These are phyloP conservation scores for Porodaedalea pini DNA, from an alignment of 1,284 basidiomycete species.

Conservation along the genomic window DNA sequence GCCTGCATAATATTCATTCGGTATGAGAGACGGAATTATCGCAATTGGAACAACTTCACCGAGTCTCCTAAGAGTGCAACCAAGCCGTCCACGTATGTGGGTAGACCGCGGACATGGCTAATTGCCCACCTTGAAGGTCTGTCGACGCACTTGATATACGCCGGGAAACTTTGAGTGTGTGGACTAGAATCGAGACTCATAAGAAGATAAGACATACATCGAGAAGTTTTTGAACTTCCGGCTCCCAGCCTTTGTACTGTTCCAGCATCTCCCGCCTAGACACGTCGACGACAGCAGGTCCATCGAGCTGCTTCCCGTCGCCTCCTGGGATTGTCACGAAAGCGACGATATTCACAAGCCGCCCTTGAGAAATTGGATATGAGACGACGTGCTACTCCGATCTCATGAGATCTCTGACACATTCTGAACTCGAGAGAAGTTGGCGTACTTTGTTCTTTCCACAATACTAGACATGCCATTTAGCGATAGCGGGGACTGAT, in stretches of 20 bases:
- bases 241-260: conserved; percentile 28
- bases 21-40: background rate
- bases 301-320: conserved; percentile 24
- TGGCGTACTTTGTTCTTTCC: conserved; percentile 39
- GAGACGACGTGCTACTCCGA: conserved; percentile 27
- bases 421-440: conserved; percentile 2
- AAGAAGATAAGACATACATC: conserved; percentile 19
- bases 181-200: background rate
- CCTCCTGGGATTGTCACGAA: conserved; percentile 24
- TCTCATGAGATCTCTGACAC: conserved; percentile 35
- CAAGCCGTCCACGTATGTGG: conserved; percentile 23
- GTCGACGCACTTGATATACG: conserved; percentile 23
- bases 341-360: conserved; percentile 26
- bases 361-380: conserved; percentile 29
- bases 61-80: conserved; percentile 29
- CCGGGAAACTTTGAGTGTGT: background rate
- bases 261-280: conserved; percentile 23
- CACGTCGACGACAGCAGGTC: conserved; percentile 26
- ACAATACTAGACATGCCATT: conserved; percentile 34
- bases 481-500: background rate
- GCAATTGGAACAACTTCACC: too few relatives aligned
- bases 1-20: conserved; percentile 26
- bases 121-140: conserved; percentile 28
- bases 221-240: conserved; percentile 25
- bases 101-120: conserved; percentile 24